Evolutionary conservation across 352 stramenopile genomes (phyloP).

Genomic region (Phytopythium sindhum): DNA sequence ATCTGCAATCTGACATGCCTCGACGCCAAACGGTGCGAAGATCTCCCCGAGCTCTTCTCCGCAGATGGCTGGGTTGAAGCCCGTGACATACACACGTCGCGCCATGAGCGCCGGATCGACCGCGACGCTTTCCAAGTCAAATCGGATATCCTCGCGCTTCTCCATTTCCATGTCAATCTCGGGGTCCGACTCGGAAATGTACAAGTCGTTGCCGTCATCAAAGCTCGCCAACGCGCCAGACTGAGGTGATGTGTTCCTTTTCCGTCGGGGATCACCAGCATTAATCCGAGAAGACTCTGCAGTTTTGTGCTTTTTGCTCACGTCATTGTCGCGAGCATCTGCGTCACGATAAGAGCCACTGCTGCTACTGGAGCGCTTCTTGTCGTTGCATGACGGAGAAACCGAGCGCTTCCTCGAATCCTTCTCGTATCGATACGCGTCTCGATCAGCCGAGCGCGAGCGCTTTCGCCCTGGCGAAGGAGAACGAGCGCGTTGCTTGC

Average conservation of each 20-base stretch:
- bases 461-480: not conserved
- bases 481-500: constrained; percentile 12
- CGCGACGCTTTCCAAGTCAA: constrained; percentile 34
- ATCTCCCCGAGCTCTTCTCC: constrained; percentile 48
- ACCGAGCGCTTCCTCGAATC: not conserved
- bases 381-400: not conserved
- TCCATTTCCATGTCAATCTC: constrained; percentile 22
- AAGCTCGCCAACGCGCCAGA: constrained; percentile 21
- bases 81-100: constrained; percentile 56
- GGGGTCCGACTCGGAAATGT: constrained; percentile 52
- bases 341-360: not conserved
- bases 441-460: constrained; percentile 3
- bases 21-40: constrained; percentile 53
- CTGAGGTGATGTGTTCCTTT: constrained; percentile 4
- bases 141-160: constrained; percentile 46
- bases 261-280: constrained; percentile 3
- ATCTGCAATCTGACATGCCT: constrained; percentile 22
- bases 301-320: constrained; percentile 24
- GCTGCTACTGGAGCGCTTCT: not conserved
- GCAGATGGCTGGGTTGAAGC: constrained; percentile 39
- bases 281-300: not conserved
- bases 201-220: constrained; percentile 28
- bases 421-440: not conserved
- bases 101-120: constrained; percentile 35
- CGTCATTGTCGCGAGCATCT: not conserved